Evolutionary conservation across 1,284 basidiomycete genomes (phyloP).

Genomic region (Melampsora americana): DNA sequence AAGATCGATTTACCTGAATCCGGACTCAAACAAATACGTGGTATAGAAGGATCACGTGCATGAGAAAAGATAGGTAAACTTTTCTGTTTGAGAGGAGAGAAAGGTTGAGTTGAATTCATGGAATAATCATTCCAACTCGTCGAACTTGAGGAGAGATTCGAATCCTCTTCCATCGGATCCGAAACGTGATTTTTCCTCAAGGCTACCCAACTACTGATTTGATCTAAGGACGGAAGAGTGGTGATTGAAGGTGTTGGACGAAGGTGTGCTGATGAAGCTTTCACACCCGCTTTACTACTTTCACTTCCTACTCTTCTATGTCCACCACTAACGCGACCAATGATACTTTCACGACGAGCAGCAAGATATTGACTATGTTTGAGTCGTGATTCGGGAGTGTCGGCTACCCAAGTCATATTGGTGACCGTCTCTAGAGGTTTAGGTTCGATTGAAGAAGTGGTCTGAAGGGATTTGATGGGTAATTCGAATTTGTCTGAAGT

Average conservation of each 20-base stretch:
- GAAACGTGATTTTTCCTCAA: background rate
- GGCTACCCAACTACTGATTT: slow-evolving; percentile 13
- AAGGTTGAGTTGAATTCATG: background rate
- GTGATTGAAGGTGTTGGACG: background rate
- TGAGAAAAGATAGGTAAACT: background rate
- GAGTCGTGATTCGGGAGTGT: background rate
- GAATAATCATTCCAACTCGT: background rate
- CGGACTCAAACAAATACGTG: slow-evolving; percentile 1
- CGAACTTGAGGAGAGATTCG: too few species aligned
- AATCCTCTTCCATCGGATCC: background rate
- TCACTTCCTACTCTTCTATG: slow-evolving; percentile 9
- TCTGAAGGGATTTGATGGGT: background rate
- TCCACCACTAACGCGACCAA: background rate
- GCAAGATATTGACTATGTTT: slow-evolving; percentile 7
- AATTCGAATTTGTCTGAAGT: background rate
- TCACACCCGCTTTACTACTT: too few species aligned
- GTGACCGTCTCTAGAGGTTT: background rate
- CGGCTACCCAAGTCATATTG: background rate
- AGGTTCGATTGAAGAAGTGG: background rate
- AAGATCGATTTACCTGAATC: background rate
- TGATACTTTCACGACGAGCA: slow-evolving; percentile 15
- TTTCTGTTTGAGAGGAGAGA: background rate
- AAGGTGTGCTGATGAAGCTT: background rate
- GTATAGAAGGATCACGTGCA: background rate
- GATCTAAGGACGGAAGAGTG: background rate